Percentiles rank a stretch among this genome's conserved stretches.
Conservation (phyloP, 2,329 filamentous ascomycete species). For the Talaromyces sp. region DNA sequence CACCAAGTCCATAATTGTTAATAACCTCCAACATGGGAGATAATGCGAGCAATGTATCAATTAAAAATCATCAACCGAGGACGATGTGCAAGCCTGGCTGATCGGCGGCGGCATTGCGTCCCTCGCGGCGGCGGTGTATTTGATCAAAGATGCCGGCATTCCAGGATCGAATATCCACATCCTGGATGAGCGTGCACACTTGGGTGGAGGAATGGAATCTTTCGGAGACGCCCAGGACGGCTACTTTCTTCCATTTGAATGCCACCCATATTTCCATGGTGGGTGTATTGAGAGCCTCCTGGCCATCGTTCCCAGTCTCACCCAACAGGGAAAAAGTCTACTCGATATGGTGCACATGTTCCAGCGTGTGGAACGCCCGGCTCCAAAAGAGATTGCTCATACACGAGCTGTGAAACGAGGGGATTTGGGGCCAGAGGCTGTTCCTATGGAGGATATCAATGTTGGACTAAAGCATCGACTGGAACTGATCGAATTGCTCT, state of each 20-base stretch:
- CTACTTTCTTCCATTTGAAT: slow-evolving; percentile 28
- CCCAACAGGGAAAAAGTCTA: neutral
- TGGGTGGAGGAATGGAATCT: slow-evolving; percentile 27
- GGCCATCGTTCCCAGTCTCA: slow-evolving; percentile 20
- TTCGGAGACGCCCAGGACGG: slow-evolving; percentile 23
- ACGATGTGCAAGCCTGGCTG: slow-evolving; percentile 24
- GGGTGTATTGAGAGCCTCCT: slow-evolving; percentile 30
- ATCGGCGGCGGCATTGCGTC: slow-evolving; percentile 33
- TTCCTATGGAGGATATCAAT: slow-evolving; percentile 10
- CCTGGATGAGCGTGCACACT: slow-evolving; percentile 23
- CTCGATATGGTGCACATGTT: neutral
- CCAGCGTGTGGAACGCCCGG: neutral
- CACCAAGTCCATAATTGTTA: too few relatives aligned
- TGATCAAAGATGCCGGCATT: slow-evolving; percentile 30
- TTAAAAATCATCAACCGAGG: neutral
- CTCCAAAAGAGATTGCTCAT: neutral
- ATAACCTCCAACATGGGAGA: neutral
- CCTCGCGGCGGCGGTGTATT: slow-evolving; percentile 30
- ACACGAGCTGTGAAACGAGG: neutral
- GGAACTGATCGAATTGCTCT: slow-evolving; percentile 13
- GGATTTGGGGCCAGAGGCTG: neutral
- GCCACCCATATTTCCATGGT: slow-evolving; percentile 29
- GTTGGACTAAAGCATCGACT: slow-evolving; percentile 15
- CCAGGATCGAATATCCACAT: slow-evolving; percentile 28
- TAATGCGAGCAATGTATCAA: neutral